Base-by-base conservation (phyloP, 768 basidiomycete genomes). In the Hygrocybe coccinea region DNA sequence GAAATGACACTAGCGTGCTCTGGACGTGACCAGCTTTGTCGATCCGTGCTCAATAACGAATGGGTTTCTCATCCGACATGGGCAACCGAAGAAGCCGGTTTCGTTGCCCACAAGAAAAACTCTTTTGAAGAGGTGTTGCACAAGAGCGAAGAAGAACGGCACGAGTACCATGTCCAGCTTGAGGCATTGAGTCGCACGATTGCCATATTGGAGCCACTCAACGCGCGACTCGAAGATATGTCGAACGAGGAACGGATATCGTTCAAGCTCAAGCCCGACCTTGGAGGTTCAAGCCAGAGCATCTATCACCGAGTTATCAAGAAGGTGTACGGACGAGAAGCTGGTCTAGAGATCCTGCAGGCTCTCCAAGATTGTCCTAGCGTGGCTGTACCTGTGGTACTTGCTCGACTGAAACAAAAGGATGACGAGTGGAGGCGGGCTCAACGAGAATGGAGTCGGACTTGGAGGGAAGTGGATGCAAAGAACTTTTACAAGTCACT, bases 11-110 rank as follows among this genome's bases (percentile, higher is more conserved):
- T 97, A 17, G 89, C 92, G 24, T 98, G 97, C 68, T 97, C 97
- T 2, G 95, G 90, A 10, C 86, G 97, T 25, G 95, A 97, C 64
- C 84, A 92, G 59, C 86, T 97, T 54, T 95, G 91, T 67, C 90
- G 94, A 67, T 93, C 92, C 25, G 94, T 99, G 25, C 80, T 99
- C 45, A 99, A 99, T 67, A 95, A 98, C 65, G 83, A 87, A 61
- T 98, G 97, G 95, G 93, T 98, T 10, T 97, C 95, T 12, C 95
- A 98, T 69, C 95, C 97, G 2, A 95, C 94, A 1, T 97, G 94
- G 91, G 93, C 93, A 8, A 95, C 93, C 19, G 95, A 98, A 67
- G 94, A 95, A 66, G 84, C 94, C 1, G 94, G 91, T 9, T 97
- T 97, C 63, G 83, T 92, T 59, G 80, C 95, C 5, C 91, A 97